Base-by-base conservation (phyloP, 192 early-diverging fungal species). In the Funneliformis geosporum region DNA sequence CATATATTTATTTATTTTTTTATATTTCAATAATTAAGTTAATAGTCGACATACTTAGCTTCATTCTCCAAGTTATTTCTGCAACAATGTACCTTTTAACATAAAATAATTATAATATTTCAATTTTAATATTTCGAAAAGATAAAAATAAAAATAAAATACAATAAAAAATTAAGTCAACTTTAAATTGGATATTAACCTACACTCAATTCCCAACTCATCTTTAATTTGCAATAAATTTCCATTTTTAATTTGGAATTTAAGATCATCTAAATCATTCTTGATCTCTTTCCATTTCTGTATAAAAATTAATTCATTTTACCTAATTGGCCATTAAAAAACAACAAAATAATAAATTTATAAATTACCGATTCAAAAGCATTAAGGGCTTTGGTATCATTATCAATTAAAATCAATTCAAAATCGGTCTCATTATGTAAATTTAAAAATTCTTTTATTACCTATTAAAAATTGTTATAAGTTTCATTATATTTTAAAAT, bases 11-110 rank as follows among this genome's bases (percentile, higher is more conserved):
- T 11, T 0, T 28, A 0, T 1, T 65, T 1, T n/a, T 12, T 14
- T 14, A 23, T 33, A 65, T 12, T 28, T 12, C 64, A 9, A 65
- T 14, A 4, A 23, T 0, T 28, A 28, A 28, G 12, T 5, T 25
- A 33, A n/a, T n/a, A n/a, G n/a, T n/a, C n/a, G n/a, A n/a, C n/a
- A 16, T 65, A 65, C 73, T 21, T 50, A 28, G 73, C 28, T 75
- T 75, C 23, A 75, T 40, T 33, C 73, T 38, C 73, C 73, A 75
- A 38, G 73, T 75, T 50, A 50, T 75, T 39, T 75, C 73, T 9
- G 8, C 21, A 8, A 60, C 73, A 59, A 75, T 46, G 60, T 18
- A 75, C 50, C 73, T 75, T 25, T 60, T n/a, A 60, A 60, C 12
- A 4, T 16, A 43, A 39, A 72, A 44, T 5, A 47, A 23, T 39